phyloP scores from a whole-genome alignment of 192 early-diverging fungal genomes.

The Borealophlyctis nickersoniae region DNA sequence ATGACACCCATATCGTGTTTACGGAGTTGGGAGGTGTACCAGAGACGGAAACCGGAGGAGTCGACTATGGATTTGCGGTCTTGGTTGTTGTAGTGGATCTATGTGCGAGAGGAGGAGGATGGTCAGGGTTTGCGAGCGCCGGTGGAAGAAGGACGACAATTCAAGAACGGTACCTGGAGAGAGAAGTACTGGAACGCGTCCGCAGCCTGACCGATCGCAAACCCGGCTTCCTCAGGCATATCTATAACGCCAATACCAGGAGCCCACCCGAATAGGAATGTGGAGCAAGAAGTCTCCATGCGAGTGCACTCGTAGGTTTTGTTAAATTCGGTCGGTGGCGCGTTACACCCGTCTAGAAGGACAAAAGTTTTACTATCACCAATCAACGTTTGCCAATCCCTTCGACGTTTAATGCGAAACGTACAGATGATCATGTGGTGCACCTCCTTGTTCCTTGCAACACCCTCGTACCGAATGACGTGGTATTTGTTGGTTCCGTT shows the following conservation, averaged over 20 bases:
- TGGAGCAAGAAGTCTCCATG: conserved; percentile 3
- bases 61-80: background rate
- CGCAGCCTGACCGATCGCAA: conserved; percentile 4
- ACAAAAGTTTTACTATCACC: too few relatives aligned
- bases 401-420: too few relatives aligned
- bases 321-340: background rate
- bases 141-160: too few relatives aligned
- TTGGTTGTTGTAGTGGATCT: conserved; percentile 16
- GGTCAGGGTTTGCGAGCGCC: too few relatives aligned
- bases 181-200: conserved; percentile 5
- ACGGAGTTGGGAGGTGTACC: conserved; percentile 8
- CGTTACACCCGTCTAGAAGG: too few relatives aligned
- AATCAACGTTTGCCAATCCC: too few relatives aligned
- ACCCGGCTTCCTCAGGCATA: conserved; percentile 8
- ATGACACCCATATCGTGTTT: conserved; percentile 15
- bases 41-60: conserved; percentile 11
- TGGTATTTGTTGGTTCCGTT: conserved; percentile 5
- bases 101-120: too few relatives aligned
- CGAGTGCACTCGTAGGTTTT: background rate
- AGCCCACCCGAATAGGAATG: conserved; percentile 6
- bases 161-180: too few relatives aligned
- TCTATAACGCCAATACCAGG: conserved; percentile 1
- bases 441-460: conserved; percentile 1
- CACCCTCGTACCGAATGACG: conserved; percentile 1
- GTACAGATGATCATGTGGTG: conserved; percentile 18